Evolutionary conservation across 2,329 filamentous ascomycete genomes (phyloP).

Genomic region (Penicillium janthinellum): DNA sequence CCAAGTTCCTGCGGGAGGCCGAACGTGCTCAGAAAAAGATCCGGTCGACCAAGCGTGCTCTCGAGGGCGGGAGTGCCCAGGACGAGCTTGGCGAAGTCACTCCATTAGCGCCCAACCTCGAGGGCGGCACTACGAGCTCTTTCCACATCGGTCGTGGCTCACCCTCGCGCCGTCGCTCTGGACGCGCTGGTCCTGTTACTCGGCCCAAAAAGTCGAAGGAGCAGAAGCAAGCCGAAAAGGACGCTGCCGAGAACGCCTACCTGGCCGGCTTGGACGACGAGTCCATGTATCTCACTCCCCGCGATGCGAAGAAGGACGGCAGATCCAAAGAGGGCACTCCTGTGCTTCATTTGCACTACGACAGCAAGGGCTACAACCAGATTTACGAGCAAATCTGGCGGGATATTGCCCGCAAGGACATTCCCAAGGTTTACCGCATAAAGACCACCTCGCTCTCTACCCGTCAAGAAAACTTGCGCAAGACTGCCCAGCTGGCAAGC

Average conservation of each 20-base stretch:
- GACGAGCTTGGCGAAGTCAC: constrained; percentile 74
- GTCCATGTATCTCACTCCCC: constrained; percentile 54
- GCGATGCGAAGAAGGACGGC: constrained; percentile 52
- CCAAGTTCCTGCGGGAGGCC: constrained; percentile 79
- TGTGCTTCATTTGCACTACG: constrained; percentile 65
- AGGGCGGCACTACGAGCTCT: constrained; percentile 81
- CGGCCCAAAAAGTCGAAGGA: constrained; percentile 86
- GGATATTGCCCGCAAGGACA: constrained; percentile 89
- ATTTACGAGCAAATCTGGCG: constrained; percentile 98
- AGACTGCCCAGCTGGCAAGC: constrained; percentile 93
- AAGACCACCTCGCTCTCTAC: constrained; percentile 82
- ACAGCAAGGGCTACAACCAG: constrained; percentile 91
- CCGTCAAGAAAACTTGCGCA: constrained; percentile 93
- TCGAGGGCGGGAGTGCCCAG: constrained; percentile 75
- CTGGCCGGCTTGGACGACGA: constrained; percentile 62
- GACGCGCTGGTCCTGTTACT: constrained; percentile 53
- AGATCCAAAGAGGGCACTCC: constrained; percentile 49
- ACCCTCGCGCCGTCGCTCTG: constrained; percentile 55
- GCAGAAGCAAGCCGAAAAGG: constrained; percentile 69
- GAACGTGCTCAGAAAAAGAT: constrained; percentile 92
- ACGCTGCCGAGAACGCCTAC: constrained; percentile 83
- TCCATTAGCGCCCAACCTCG: constrained; percentile 75
- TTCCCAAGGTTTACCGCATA: constrained; percentile 87
- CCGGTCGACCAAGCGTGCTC: constrained; percentile 81
- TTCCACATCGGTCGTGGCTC: constrained; percentile 69